Conservation (phyloP, 495 filamentous ascomycete genomes). For the Neurospora sp. region DNA sequence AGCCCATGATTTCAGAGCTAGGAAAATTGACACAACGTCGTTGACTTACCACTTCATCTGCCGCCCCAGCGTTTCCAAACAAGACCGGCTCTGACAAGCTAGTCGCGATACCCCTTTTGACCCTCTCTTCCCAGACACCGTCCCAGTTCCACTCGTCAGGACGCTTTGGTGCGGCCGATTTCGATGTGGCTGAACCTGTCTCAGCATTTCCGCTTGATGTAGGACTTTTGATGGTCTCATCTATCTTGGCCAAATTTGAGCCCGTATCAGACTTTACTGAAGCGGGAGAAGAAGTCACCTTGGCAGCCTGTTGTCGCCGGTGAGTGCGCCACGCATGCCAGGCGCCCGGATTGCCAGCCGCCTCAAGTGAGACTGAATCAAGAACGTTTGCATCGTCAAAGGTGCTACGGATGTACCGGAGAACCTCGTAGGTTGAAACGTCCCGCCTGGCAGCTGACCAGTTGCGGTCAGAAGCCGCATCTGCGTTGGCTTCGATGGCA, state of each 20-base stretch:
- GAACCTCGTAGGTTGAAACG: conserved; percentile 47
- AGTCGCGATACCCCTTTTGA: conserved; percentile 62
- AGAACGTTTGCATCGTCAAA: conserved; percentile 71
- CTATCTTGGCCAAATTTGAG: not conserved
- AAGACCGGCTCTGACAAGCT: conserved; percentile 68
- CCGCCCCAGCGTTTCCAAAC: conserved; percentile 52
- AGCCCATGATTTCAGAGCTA: not conserved
- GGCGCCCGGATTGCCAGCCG: conserved; percentile 76
- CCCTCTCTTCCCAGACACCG: conserved; percentile 82
- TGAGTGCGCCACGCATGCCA: conserved; percentile 85
- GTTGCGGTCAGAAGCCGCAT: conserved; percentile 1
- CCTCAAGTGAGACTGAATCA: conserved; percentile 68
- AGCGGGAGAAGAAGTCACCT: conserved; percentile 3
- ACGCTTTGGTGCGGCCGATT: conserved; percentile 30
- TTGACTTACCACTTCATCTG: conserved; percentile 58
- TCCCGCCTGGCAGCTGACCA: conserved; percentile 16
- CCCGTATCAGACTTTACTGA: not conserved
- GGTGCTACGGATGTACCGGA: conserved; percentile 70
- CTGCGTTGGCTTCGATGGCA: conserved; percentile 2
- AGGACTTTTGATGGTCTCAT: not conserved
- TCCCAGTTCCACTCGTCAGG: conserved; percentile 94
- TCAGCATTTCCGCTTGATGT: not conserved
- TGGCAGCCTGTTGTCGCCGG: conserved; percentile 29
- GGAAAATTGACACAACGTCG: not conserved
- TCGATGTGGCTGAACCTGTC: conserved; percentile 14